These are phyloP conservation scores for Globisporangium cystogenes DNA, from an alignment of 352 stramenopile genomes.

Conservation along the genomic window DNA sequence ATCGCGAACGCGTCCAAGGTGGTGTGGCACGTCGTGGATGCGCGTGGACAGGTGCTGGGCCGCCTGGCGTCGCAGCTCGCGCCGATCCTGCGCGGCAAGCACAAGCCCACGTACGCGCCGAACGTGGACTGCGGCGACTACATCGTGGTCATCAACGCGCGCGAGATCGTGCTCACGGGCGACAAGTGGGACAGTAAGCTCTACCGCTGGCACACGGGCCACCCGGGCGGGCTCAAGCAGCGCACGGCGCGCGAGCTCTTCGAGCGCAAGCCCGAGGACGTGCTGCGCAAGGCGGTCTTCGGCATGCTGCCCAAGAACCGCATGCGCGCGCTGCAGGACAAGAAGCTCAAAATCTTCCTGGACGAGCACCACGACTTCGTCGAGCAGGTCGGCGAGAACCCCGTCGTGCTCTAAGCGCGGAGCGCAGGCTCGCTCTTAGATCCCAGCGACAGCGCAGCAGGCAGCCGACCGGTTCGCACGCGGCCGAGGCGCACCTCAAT, in stretches of 20 bases:
- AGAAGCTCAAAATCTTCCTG: conserved; percentile 97
- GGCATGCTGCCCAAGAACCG: conserved; percentile 98
- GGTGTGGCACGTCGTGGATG: conserved; percentile 96
- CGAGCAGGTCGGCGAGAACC: conserved; percentile 83
- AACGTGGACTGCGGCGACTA: conserved; percentile 98
- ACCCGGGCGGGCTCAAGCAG: conserved; percentile 96
- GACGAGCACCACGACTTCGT: conserved; percentile 91
- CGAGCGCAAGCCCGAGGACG: conserved; percentile 92
- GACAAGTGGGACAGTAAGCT: conserved; percentile 98
- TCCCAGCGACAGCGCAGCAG: not conserved
- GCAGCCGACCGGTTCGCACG: too few relatives aligned
- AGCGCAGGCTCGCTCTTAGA: too few relatives aligned
- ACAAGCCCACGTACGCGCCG: conserved; percentile 98
- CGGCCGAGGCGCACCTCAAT: not conserved
- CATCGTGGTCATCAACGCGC: conserved; percentile 96
- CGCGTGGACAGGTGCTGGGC: conserved; percentile 94
- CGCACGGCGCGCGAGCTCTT: conserved; percentile 93
- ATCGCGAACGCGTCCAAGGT: conserved; percentile 76
- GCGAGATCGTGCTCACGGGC: conserved; percentile 93
- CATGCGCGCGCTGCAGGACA: conserved; percentile 91
- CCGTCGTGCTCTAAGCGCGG: conserved; percentile 60
- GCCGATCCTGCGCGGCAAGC: conserved; percentile 96
- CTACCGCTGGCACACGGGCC: conserved; percentile 98
- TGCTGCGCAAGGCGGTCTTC: conserved; percentile 95
- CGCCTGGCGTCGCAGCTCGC: conserved; percentile 94